Evolutionary conservation across 495 filamentous ascomycete species (phyloP).

Genomic region (Usnea hakonensis): DNA sequence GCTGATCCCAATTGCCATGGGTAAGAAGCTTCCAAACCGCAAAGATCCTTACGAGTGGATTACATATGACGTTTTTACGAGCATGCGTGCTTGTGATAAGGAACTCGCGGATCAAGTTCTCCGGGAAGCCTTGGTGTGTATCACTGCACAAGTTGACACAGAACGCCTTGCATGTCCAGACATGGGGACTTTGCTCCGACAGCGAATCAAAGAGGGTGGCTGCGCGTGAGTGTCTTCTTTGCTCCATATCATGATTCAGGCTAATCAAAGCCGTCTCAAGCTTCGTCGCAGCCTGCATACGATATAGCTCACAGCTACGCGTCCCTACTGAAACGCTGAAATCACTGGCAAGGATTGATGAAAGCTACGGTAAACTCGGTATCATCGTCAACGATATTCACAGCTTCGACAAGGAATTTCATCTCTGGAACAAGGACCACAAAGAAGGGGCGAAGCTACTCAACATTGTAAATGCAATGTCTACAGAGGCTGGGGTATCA

Average conservation of each 20-base stretch:
- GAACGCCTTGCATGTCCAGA: not conserved
- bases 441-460: conserved; percentile 30
- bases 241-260: conserved; percentile 37
- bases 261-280: conserved; percentile 43
- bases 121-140: conserved; percentile 31
- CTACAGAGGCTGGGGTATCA: conserved; percentile 20
- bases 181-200: conserved; percentile 3
- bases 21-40: conserved; percentile 29
- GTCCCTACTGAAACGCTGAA: conserved; percentile 22
- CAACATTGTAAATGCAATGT: conserved; percentile 25
- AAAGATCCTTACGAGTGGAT: conserved; percentile 33
- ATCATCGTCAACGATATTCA: conserved; percentile 47
- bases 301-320: conserved; percentile 37
- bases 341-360: conserved; percentile 44
- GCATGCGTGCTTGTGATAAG: conserved; percentile 30
- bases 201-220: conserved; percentile 21
- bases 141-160: conserved; percentile 30
- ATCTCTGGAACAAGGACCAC: conserved; percentile 17
- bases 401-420: conserved; percentile 34
- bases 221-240: conserved; percentile 38
- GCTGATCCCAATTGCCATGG: conserved; percentile 30
- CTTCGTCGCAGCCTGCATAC: conserved; percentile 55
- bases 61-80: conserved; percentile 33
- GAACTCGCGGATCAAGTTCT: conserved; percentile 30
- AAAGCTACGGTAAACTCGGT: conserved; percentile 37